Base-by-base conservation (phyloP, 768 basidiomycete genomes). In the Mycena indigotica region DNA sequence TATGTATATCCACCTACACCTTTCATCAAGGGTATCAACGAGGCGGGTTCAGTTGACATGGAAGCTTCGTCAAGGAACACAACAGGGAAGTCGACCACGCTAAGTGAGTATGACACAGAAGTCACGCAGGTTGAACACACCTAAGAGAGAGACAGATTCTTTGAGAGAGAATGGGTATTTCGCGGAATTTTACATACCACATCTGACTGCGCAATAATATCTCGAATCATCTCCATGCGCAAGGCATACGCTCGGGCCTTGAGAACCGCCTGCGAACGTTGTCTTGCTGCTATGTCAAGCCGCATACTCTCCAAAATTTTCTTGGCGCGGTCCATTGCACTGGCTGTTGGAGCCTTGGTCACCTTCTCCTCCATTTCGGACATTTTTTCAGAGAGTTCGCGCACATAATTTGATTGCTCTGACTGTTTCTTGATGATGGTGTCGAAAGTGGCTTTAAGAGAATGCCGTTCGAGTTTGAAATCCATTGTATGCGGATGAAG, bases 11-110 rank as follows among this genome's bases (percentile, higher is more conserved):
- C 5, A 84, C 90, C 55, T 76, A 93, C 91, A 10, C 95, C 95
- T 83, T 91, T 94, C 89, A 93, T 96, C 40, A 98, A 75, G 0
- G 95, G 93, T 64, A 98, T 88, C 54, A 96, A 75, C 19, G 93
- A 90, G 23, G 93, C 88, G 12, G 95, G 93, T 72, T 98, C 95
- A 2, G 94, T 96, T 28, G 91, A 93, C 93, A 97, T 96, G 6
- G 91, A 93, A 1, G 95, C 95, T 72, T 98, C 95, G 67, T 98
- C 95, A 15, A 97, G 73, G 66, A 96, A 95, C 2, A 97, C 94
- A 28, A 96, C 84, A 2, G 95, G 95, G 67, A 97, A 95, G 69
- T 97, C 95, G 17, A 85, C 78, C 5, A 87, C 81, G 57, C 84
- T 84, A 53, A 95, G 72, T 0, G 84, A 78, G 19, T 73, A 70